A percentile compares a stretch with the other conserved stretches of the same genome.
These are phyloP conservation scores for Aristolochia californica DNA, from an alignment of 164 flowering plant genomes.

Conservation along the genomic window DNA sequence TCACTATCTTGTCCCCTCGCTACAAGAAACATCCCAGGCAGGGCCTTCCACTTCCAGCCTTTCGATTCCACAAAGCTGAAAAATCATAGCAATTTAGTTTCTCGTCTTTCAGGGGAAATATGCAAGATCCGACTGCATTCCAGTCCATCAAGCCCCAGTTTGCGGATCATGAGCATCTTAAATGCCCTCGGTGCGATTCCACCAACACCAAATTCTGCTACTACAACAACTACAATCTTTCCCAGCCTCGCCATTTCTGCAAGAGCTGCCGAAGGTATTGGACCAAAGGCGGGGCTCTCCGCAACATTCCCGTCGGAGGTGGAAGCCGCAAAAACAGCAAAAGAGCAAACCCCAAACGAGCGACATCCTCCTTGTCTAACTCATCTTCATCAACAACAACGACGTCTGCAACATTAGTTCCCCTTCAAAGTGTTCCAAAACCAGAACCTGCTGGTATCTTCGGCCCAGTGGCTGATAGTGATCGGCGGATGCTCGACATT, in stretches of 20 bases:
- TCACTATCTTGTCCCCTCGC: too few relatives aligned
- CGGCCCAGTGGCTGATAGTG: slow-evolving; percentile 15
- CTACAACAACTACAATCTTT: slow-evolving; percentile 32
- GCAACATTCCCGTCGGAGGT: slow-evolving; percentile 86
- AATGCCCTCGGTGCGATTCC: slow-evolving; percentile 80
- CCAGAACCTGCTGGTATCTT: neutral
- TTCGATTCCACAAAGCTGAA: neutral
- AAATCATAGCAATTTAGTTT: neutral
- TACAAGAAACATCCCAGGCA: too few relatives aligned
- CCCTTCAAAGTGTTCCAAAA: slow-evolving; percentile 9
- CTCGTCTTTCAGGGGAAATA: slow-evolving; percentile 7
- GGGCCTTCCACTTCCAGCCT: too few relatives aligned
- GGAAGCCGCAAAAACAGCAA: slow-evolving; percentile 34
- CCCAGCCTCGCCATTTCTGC: slow-evolving; percentile 34
- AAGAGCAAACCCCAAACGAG: slow-evolving; percentile 12
- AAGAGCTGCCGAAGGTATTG: slow-evolving; percentile 27
- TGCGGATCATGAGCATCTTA: slow-evolving; percentile 51
- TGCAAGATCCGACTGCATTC: slow-evolving; percentile 51
- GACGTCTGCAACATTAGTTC: neutral
- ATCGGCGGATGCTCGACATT: slow-evolving; percentile 26
- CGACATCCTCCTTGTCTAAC: slow-evolving; percentile 11
- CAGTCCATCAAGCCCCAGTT: slow-evolving; percentile 42
- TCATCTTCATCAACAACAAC: neutral
- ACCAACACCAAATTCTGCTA: slow-evolving; percentile 62
- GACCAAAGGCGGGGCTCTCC: slow-evolving; percentile 37